Conservation (phyloP, 2,329 filamentous ascomycete genomes). For the Paraconiothyrium sp. region DNA sequence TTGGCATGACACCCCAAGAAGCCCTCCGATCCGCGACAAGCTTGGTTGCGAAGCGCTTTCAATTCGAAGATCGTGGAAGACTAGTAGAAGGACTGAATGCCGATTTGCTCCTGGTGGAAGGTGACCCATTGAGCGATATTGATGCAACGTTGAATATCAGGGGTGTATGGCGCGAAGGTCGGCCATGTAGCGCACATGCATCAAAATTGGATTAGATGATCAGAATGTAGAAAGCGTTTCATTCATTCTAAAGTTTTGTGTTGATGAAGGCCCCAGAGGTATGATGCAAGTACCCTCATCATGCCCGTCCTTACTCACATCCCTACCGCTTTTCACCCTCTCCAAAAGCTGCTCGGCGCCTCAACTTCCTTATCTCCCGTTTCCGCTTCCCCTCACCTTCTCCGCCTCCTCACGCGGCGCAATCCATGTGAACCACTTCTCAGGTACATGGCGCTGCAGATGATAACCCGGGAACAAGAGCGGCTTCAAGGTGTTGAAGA, state of each 20-base stretch:
- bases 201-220: constrained; percentile 21
- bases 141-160: constrained; percentile 52
- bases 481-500: background rate
- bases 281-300: too few relatives aligned
- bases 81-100: constrained; percentile 53
- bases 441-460: background rate
- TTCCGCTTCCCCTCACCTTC: background rate
- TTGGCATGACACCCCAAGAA: constrained; percentile 55
- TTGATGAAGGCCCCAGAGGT: too few relatives aligned
- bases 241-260: too few relatives aligned
- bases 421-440: background rate
- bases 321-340: background rate
- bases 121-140: constrained; percentile 55
- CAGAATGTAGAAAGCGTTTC: too few relatives aligned
- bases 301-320: background rate
- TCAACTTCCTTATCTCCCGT: background rate
- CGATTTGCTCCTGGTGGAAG: constrained; percentile 56
- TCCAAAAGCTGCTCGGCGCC: background rate
- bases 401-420: background rate
- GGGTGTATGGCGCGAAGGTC: constrained; percentile 56
- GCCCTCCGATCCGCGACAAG: constrained; percentile 54
- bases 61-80: constrained; percentile 53
- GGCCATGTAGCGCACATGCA: constrained; percentile 37
- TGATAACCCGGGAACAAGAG: background rate
- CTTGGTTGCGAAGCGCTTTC: constrained; percentile 52